phyloP scores from a whole-genome alignment of 306 rosid genomes.

The Prunus davidiana region DNA sequence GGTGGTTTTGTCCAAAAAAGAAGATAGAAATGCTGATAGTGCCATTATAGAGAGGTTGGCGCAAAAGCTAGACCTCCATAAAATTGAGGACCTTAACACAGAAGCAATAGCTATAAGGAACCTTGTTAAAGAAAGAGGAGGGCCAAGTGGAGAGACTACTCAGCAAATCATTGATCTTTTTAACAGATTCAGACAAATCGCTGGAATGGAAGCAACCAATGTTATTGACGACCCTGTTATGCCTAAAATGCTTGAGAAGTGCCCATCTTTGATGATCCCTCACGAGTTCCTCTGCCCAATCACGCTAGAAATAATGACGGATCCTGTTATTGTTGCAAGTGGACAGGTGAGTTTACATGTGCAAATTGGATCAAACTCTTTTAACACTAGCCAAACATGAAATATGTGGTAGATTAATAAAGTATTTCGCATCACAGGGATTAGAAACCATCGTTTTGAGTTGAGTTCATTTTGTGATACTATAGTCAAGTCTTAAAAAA shows the following conservation, averaged over 20 bases:
- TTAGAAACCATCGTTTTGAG: no score
- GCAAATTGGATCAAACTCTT: not conserved
- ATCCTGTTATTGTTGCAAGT: slow-evolving; percentile 71
- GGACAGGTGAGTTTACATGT: slow-evolving; percentile 60
- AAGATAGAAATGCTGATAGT: slow-evolving; percentile 55
- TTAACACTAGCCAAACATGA: not conserved
- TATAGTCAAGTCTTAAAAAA: no score
- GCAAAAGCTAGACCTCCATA: slow-evolving; percentile 53
- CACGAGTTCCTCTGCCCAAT: slow-evolving; percentile 82
- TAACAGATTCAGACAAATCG: slow-evolving; percentile 55
- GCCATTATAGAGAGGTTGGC: slow-evolving; percentile 68
- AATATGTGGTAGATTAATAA: not conserved
- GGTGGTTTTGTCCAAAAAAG: slow-evolving; percentile 54
- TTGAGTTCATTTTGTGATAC: no score
- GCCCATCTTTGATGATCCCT: slow-evolving; percentile 68
- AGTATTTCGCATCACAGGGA: no score
- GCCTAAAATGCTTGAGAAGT: slow-evolving; percentile 46
- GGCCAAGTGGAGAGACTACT: slow-evolving; percentile 39
- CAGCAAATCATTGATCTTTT: slow-evolving; percentile 52
- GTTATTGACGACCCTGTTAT: slow-evolving; percentile 41
- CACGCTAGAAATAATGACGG: slow-evolving; percentile 65
- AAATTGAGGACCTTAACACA: slow-evolving; percentile 48
- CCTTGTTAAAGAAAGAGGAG: slow-evolving; percentile 56
- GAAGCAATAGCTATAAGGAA: slow-evolving; percentile 54
- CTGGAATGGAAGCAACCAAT: slow-evolving; percentile 63